Conservation (phyloP, 345 rosid species). For the Boechera retrofracta region DNA sequence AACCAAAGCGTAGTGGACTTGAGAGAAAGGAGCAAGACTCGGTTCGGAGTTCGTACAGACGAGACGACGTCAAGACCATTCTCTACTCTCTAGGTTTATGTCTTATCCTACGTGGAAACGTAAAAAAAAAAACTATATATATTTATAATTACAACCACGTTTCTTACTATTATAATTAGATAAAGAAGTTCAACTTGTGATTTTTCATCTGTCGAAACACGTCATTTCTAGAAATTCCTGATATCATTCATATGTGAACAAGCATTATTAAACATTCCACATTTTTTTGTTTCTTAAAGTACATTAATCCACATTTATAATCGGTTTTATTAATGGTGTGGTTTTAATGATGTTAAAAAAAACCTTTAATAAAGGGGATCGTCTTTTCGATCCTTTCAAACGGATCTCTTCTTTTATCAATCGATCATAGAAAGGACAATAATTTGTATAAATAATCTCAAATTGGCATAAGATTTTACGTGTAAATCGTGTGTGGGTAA, state of each 20-base stretch:
- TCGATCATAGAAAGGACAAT: not conserved
- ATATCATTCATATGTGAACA: constrained; percentile 1
- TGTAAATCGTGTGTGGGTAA: too few species aligned
- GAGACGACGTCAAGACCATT: constrained; percentile 9
- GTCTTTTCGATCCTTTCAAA: not conserved
- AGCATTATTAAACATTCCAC: not conserved
- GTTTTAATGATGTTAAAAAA: not conserved
- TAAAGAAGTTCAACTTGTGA: too few species aligned
- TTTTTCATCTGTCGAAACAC: too few species aligned
- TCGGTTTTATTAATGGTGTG: not conserved
- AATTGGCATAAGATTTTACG: too few species aligned
- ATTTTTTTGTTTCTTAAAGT: too few species aligned
- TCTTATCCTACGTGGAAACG: constrained; percentile 36
- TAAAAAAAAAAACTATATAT: not conserved
- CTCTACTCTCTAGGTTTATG: constrained; percentile 7
- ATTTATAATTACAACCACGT: constrained; percentile 25
- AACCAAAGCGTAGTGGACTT: constrained; percentile 26
- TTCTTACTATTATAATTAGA: not conserved
- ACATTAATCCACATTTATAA: not conserved
- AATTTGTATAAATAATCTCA: too few species aligned
- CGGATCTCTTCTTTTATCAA: constrained; percentile 3
- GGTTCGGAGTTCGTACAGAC: constrained; percentile 35
- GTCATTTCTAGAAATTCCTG: constrained; percentile 12
- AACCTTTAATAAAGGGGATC: not conserved
- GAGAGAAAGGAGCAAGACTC: constrained; percentile 18